A percentile compares a stretch with the other conserved stretches of the same genome.
Conservation (phyloP, 1,284 basidiomycete species). For the Ganoderma lingzhi region DNA sequence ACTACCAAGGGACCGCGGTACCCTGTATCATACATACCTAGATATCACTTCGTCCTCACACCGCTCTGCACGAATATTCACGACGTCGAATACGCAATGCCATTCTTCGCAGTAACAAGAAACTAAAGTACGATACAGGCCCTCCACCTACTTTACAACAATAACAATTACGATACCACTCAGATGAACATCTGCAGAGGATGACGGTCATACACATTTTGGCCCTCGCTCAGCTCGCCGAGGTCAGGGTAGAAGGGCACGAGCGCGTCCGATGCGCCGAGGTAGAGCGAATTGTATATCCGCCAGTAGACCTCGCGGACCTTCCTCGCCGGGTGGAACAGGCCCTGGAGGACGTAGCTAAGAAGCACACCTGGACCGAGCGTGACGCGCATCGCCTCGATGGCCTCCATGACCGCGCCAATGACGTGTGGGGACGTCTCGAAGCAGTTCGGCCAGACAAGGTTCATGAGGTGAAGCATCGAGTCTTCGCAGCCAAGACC, state of each 20-base stretch:
- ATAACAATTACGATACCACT: slow-evolving; percentile 25
- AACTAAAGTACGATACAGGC: slow-evolving; percentile 19
- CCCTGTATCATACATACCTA: not conserved
- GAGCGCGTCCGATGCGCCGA: slow-evolving; percentile 89
- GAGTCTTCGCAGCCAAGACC: slow-evolving; percentile 98
- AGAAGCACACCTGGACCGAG: slow-evolving; percentile 94
- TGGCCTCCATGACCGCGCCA: slow-evolving; percentile 94
- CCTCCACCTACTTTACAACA: slow-evolving; percentile 28
- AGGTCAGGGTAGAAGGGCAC: slow-evolving; percentile 96
- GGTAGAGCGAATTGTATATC: slow-evolving; percentile 90
- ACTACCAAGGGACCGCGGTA: not conserved
- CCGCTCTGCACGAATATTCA: not conserved
- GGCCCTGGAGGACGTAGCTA: slow-evolving; percentile 90
- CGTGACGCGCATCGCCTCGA: slow-evolving; percentile 97
- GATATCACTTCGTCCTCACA: not conserved
- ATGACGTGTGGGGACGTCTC: slow-evolving; percentile 99
- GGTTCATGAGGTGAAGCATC: slow-evolving; percentile 96
- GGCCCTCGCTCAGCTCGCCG: slow-evolving; percentile 85
- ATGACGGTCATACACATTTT: slow-evolving; percentile 89
- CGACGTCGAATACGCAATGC: not conserved
- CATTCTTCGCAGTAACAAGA: slow-evolving; percentile 2
- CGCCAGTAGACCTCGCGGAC: slow-evolving; percentile 98
- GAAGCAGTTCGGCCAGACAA: slow-evolving; percentile 99
- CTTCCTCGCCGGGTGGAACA: slow-evolving; percentile 96
- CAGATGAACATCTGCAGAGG: slow-evolving; percentile 85